phyloP scores from a whole-genome alignment of 2,329 filamentous ascomycete genomes.

The Ophiostoma sp. region DNA sequence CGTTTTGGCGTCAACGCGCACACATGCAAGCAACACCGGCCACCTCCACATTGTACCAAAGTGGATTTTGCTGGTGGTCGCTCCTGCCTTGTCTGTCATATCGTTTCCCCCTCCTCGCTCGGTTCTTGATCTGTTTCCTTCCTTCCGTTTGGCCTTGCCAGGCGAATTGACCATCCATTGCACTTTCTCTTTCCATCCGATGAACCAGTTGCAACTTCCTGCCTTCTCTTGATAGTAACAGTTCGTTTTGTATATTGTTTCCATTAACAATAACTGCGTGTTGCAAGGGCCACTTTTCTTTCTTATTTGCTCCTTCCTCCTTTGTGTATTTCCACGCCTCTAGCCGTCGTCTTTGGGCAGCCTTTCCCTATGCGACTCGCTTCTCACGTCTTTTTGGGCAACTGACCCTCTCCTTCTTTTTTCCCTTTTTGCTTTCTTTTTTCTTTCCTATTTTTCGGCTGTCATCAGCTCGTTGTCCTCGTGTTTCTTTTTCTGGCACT shows the following conservation, averaged over 20 bases:
- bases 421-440: neutral
- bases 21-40: conserved; percentile 16
- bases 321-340: conserved; percentile 18
- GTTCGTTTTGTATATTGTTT: neutral
- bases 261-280: neutral
- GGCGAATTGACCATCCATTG: neutral
- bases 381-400: conserved; percentile 21
- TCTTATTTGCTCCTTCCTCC: conserved; percentile 13
- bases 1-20: neutral
- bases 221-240: neutral
- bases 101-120: neutral
- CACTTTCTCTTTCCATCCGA: neutral
- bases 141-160: conserved; percentile 3
- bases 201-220: neutral
- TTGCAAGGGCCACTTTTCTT: neutral
- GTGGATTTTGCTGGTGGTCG: neutral
- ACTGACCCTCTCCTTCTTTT: conserved; percentile 24
- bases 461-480: neutral
- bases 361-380: conserved; percentile 18
- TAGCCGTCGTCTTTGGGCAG: conserved; percentile 22
- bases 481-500: neutral
- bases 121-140: neutral
- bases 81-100: neutral
- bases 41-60: neutral
- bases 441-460: conserved; percentile 7